Evolutionary conservation across 352 stramenopile species (phyloP).

Genomic region (Phytophthora niederhauseri): DNA sequence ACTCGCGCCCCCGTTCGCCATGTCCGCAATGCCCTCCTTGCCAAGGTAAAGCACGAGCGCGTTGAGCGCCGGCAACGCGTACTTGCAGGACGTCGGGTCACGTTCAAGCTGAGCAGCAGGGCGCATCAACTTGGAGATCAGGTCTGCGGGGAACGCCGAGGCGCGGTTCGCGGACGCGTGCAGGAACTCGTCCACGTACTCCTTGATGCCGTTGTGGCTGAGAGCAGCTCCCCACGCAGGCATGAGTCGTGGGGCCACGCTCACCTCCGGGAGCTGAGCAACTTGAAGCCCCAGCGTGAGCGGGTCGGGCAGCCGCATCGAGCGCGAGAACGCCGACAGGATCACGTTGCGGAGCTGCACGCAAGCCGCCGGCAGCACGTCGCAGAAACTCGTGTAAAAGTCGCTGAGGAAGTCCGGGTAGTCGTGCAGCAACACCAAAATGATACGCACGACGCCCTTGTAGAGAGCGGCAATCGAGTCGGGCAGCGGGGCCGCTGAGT

Average conservation of each 20-base stretch:
- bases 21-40: constrained; percentile 86
- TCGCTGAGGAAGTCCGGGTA: constrained; percentile 98
- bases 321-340: constrained; percentile 97
- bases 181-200: constrained; percentile 97
- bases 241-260: constrained; percentile 93
- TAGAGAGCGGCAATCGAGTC: constrained; percentile 96
- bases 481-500: constrained; percentile 78
- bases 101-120: constrained; percentile 64
- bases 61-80: constrained; percentile 95
- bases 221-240: constrained; percentile 95
- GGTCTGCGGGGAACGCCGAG: constrained; percentile 87
- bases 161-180: constrained; percentile 85
- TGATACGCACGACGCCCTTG: constrained; percentile 97
- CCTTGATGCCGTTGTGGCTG: constrained; percentile 89
- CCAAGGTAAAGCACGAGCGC: constrained; percentile 86
- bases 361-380: constrained; percentile 96
- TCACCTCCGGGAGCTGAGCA: constrained; percentile 96
- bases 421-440: constrained; percentile 98
- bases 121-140: constrained; percentile 79
- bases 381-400: constrained; percentile 99
- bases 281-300: constrained; percentile 99
- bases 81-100: constrained; percentile 79
- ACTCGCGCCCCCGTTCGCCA: constrained; percentile 52
- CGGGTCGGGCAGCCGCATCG: constrained; percentile 97
- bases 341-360: constrained; percentile 99